Base-by-base conservation (phyloP, 2,329 filamentous ascomycete genomes). In the Scedosporium aurantiacum region DNA sequence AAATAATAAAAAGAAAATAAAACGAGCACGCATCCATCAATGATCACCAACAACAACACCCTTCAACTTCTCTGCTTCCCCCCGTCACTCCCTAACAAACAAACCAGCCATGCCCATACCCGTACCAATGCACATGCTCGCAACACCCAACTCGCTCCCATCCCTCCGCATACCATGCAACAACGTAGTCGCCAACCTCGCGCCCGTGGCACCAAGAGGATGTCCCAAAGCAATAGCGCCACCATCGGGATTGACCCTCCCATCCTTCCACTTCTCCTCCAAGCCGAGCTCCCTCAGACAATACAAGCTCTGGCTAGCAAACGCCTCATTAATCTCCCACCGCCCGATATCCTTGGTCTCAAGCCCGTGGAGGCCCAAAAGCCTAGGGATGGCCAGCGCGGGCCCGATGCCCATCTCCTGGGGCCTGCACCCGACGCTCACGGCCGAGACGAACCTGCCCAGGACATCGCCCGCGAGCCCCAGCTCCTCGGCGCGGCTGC, bases 381-480 rank as follows among this genome's bases (percentile, higher is more conserved):
- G 79, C 71, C 87, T 89, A 5, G 92, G 92, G 60, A 97, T 93
- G 0, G 90, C 92, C 28, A 96, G 70, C 0, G 91, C 90, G 0
- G 93, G 92, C 0, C 93, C 92, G 62, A 97, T 80, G 45, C 93
- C 92, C 93, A 97, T 97, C 80, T 96, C 91, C 69, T 96, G 91
- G 0, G 93, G 92, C 59, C 79, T 80, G 71, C 90, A 95, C 12
- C 93, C 92, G 0, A 86, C 84, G 10, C 90, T 86, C 32, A 85
- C 81, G 1, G 89, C 87, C 0, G 83, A 87, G 0, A 91, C 89
- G 78, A 92, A 97, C 72, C 89, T 91, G 41, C 88, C 92, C 63
- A 95, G 85, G 68, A 96, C 90, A 28, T 77, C 78, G 5, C 78
- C 79, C 14, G 78, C 74, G 1, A 96, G 78, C 0, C 91, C 91